Percentiles rank a stretch among this genome's conserved stretches.
Conservation (phyloP, 768 basidiomycete species). For the Pisolithus orientalis region DNA sequence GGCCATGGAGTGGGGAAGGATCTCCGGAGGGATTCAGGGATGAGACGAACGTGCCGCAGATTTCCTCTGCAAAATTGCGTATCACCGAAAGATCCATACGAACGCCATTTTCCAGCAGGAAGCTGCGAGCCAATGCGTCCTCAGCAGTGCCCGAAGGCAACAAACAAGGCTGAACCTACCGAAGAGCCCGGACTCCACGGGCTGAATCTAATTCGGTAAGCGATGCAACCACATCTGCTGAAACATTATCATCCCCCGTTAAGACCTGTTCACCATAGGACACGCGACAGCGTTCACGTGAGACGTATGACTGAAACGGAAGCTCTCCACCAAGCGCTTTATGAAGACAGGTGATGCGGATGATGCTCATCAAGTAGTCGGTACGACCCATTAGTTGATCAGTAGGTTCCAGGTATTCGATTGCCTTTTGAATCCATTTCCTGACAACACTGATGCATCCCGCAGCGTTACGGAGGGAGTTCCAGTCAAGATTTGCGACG, state of each 20-base stretch:
- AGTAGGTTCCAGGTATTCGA: not conserved
- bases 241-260: too few species aligned
- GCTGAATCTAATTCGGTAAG: not conserved
- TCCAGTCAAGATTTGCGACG: not conserved
- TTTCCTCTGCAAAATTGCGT: constrained; percentile 44
- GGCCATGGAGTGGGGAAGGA: constrained; percentile 30
- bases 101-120: constrained; percentile 32
- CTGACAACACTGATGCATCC: not conserved
- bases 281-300: too few species aligned
- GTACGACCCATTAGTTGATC: not conserved
- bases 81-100: constrained; percentile 41
- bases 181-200: not conserved
- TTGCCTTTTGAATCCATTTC: not conserved
- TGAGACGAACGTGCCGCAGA: constrained; percentile 39
- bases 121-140: constrained; percentile 26
- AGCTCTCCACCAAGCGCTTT: not conserved
- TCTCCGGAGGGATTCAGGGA: constrained; percentile 10
- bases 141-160: not conserved
- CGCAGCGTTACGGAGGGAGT: not conserved
- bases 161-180: not conserved
- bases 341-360: not conserved
- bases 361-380: not conserved
- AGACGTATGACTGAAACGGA: not conserved
- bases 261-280: not conserved
- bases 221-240: not conserved